Percentiles rank a stretch among this genome's conserved stretches.
phyloP scores from a whole-genome alignment of 1,284 basidiomycete genomes.

The Sporisorium graminicola region DNA sequence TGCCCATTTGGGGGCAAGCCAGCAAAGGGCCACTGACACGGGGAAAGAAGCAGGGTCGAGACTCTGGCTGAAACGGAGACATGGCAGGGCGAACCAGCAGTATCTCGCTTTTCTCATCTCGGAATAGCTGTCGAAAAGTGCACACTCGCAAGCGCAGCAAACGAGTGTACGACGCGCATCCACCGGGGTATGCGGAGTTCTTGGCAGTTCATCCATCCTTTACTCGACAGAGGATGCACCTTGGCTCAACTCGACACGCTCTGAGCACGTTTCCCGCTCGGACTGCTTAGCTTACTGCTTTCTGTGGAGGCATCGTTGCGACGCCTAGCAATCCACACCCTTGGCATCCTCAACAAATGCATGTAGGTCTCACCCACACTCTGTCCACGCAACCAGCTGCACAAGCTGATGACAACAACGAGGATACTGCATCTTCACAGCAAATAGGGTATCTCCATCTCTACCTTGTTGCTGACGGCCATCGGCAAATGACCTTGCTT shows the following conservation, averaged over 20 bases:
- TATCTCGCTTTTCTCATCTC: neutral
- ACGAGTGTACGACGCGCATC: slow-evolving; percentile 7
- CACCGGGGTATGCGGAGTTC: slow-evolving; percentile 23
- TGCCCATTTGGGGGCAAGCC: too few species aligned
- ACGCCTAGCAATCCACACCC: neutral
- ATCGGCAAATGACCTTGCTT: neutral
- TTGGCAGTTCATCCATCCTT: slow-evolving; percentile 12
- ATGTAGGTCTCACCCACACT: neutral
- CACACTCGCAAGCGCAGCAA: neutral
- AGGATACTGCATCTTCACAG: too few species aligned
- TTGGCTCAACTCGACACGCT: neutral
- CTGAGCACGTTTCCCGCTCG: too few species aligned
- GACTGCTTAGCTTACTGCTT: neutral
- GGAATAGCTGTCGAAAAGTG: slow-evolving; percentile 41
- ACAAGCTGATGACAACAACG: neutral
- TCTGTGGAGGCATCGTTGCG: neutral
- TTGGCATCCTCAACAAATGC: slow-evolving; percentile 19
- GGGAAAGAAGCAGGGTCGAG: slow-evolving; percentile 16
- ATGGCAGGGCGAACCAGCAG: neutral
- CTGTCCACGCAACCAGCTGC: too few species aligned
- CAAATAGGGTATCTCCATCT: too few species aligned
- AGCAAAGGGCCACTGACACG: too few species aligned
- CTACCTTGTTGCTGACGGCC: neutral
- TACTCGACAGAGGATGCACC: neutral
- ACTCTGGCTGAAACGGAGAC: neutral